phyloP scores from a whole-genome alignment of 768 basidiomycete genomes.

The Calvatia gigantea region DNA sequence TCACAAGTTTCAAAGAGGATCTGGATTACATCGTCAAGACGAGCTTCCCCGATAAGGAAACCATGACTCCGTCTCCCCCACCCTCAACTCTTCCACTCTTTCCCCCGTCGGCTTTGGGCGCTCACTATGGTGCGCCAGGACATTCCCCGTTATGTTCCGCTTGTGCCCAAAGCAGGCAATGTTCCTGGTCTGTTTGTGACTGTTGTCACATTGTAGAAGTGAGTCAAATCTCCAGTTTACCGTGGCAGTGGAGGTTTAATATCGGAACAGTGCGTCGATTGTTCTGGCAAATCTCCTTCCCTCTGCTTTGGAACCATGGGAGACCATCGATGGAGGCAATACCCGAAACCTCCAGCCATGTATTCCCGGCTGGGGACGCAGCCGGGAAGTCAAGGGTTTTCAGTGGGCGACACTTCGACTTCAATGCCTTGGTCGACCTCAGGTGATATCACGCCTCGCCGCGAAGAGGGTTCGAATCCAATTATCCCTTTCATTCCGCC shows the following conservation, averaged over 20 bases:
- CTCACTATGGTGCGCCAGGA: slow-evolving; percentile 1
- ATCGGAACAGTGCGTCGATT: slow-evolving; percentile 1
- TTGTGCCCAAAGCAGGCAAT: slow-evolving; percentile 28
- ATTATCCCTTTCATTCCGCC: slow-evolving; percentile 6
- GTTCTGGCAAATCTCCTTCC: slow-evolving; percentile 1
- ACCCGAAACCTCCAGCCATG: not conserved
- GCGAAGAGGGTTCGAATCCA: not conserved
- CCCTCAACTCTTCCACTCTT: slow-evolving; percentile 5
- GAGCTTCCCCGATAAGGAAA: not conserved
- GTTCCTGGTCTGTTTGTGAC: slow-evolving; percentile 32
- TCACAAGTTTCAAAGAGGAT: slow-evolving; percentile 19
- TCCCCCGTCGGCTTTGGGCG: slow-evolving; percentile 8
- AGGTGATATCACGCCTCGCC: not conserved
- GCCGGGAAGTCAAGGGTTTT: not conserved
- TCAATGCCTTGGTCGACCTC: slow-evolving; percentile 5
- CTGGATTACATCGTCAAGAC: slow-evolving; percentile 9
- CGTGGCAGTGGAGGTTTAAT: not conserved
- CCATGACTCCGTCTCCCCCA: not conserved
- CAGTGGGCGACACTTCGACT: not conserved
- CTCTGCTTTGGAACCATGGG: slow-evolving; percentile 8
- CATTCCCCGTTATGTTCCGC: slow-evolving; percentile 24
- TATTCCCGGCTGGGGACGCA: not conserved
- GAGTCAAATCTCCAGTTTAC: slow-evolving; percentile 15
- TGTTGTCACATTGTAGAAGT: slow-evolving; percentile 35
- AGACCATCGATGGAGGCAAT: slow-evolving; percentile 1